phyloP scores from a whole-genome alignment of 805 yeast species.

The Komagataella pastoris region DNA sequence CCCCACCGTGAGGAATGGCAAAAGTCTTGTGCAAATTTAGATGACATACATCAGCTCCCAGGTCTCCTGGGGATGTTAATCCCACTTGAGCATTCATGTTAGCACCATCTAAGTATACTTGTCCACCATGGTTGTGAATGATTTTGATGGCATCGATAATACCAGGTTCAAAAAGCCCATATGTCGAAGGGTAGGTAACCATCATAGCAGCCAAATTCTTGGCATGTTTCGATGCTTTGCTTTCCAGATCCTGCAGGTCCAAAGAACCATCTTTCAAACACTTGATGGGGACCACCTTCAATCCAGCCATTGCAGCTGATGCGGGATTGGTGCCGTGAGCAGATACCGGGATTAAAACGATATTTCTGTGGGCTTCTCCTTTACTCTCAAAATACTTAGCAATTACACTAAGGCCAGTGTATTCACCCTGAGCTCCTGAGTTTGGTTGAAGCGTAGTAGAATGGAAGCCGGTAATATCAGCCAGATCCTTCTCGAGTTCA shows the following conservation, averaged over 20 bases:
- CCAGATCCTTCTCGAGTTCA: conserved; percentile 74
- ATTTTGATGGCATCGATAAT: conserved; percentile 75
- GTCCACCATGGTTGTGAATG: conserved; percentile 82
- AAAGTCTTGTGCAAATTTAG: conserved; percentile 94
- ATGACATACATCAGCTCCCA: conserved; percentile 98
- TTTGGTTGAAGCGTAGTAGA: conserved; percentile 91
- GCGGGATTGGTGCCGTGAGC: conserved; percentile 99
- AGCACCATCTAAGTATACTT: conserved; percentile 96
- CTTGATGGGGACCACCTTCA: conserved; percentile 86
- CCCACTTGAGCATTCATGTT: conserved; percentile 99
- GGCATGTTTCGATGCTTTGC: conserved; percentile 57
- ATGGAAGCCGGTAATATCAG: conserved; percentile 86
- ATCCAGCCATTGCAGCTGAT: conserved; percentile 93
- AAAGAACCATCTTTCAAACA: conserved; percentile 79
- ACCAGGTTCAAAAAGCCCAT: conserved; percentile 91
- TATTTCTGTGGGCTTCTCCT: conserved; percentile 64
- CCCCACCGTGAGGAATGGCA: conserved; percentile 98
- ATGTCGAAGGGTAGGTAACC: conserved; percentile 97
- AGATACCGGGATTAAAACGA: conserved; percentile 90
- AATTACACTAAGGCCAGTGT: conserved; percentile 83
- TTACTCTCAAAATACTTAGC: conserved; percentile 56
- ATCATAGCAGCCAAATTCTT: conserved; percentile 76
- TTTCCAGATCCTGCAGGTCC: conserved; percentile 62
- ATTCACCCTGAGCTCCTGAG: conserved; percentile 98
- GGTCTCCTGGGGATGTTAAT: conserved; percentile 90